Evolutionary conservation across 495 filamentous ascomycete genomes (phyloP).

Genomic region (Lichenothelia convexa): DNA sequence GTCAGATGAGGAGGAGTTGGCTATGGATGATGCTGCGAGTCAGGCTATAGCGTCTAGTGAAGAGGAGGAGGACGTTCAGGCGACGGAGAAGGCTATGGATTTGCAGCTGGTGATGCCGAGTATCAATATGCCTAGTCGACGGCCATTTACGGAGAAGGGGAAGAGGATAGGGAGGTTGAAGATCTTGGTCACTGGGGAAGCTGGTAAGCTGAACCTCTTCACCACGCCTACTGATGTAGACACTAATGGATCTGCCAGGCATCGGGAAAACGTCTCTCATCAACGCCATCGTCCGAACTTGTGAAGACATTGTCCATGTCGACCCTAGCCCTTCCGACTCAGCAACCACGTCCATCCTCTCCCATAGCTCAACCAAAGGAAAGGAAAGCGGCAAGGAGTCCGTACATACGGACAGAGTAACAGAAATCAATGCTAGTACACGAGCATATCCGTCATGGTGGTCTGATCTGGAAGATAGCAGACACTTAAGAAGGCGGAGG

Average conservation of each 20-base stretch:
- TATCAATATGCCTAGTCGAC: constrained; percentile 80
- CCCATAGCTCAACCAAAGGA: constrained; percentile 18
- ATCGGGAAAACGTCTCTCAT: constrained; percentile 82
- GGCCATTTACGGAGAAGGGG: constrained; percentile 79
- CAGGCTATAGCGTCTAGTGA: constrained; percentile 25
- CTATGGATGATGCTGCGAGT: constrained; percentile 33
- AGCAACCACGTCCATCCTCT: constrained; percentile 9
- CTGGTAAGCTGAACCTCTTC: constrained; percentile 10
- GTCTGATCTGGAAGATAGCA: constrained; percentile 70
- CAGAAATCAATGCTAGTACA: constrained; percentile 83
- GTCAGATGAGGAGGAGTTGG: constrained; percentile 26
- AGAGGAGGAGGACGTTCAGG: constrained; percentile 28
- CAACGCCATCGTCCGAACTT: constrained; percentile 82
- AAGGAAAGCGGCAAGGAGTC: constrained; percentile 11
- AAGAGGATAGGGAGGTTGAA: constrained; percentile 75
- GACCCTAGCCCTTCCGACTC: constrained; percentile 46
- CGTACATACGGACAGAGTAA: constrained; percentile 29
- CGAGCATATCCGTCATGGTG: constrained; percentile 87
- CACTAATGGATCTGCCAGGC: too few species aligned
- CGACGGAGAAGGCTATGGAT: constrained; percentile 31
- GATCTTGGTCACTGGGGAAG: constrained; percentile 67
- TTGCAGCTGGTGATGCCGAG: constrained; percentile 97
- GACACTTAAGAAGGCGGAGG: constrained; percentile 51
- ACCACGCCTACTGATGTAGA: constrained; percentile 1
- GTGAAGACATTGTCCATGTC: constrained; percentile 91